phyloP scores from a whole-genome alignment of 805 yeast genomes.

The Metschnikowia matae region DNA sequence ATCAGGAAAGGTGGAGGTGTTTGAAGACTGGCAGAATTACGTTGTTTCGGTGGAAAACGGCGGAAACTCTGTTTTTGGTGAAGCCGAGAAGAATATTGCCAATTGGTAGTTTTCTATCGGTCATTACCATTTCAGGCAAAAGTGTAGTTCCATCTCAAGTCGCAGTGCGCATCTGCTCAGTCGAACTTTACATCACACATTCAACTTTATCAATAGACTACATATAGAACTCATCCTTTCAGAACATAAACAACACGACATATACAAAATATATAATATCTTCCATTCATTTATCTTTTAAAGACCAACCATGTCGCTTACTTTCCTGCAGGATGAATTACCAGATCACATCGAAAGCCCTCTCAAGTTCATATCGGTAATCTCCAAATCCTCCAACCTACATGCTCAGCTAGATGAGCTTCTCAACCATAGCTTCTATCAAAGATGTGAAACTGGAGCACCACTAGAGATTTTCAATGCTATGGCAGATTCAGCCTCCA shows the following conservation, averaged over 20 bases:
- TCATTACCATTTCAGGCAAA: not conserved
- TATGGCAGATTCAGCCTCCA: not conserved
- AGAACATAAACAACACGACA: no score
- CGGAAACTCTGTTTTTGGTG: constrained; percentile 78
- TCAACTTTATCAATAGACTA: no score
- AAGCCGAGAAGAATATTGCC: constrained; percentile 84
- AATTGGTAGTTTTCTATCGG: constrained; percentile 58
- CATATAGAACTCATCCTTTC: no score
- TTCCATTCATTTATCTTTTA: no score
- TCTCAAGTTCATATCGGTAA: constrained; percentile 7
- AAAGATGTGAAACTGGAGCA: constrained; percentile 1
- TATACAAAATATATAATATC: no score
- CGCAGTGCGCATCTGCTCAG: not conserved
- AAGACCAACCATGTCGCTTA: not conserved
- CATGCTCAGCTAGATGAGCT: not conserved
- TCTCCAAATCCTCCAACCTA: not conserved
- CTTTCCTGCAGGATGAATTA: not conserved
- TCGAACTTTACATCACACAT: not conserved
- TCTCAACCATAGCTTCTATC: not conserved
- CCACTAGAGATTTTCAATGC: constrained; percentile 2
- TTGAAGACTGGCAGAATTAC: constrained; percentile 38
- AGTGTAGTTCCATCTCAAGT: not conserved
- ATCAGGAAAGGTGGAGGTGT: constrained; percentile 41
- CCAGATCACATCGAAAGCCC: constrained; percentile 11
- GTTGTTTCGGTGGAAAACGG: constrained; percentile 39